Conservation (phyloP, 2,329 filamentous ascomycete species). For the Didymella arachidicola region DNA sequence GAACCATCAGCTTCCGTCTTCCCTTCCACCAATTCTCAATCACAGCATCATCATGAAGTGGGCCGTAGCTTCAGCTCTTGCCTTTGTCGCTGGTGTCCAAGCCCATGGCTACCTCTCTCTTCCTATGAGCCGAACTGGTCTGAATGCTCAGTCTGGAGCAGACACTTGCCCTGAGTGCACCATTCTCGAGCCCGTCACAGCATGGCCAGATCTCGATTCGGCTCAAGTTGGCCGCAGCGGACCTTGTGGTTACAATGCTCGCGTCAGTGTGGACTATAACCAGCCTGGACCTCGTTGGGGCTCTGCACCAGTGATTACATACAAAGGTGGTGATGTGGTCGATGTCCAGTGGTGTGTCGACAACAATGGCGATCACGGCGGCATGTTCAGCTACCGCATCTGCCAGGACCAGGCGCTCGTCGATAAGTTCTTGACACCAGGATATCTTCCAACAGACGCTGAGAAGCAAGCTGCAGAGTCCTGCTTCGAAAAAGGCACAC, state of each 20-base stretch:
- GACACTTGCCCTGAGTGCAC: slow-evolving; percentile 49
- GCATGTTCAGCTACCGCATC: slow-evolving; percentile 48
- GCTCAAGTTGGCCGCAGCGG: slow-evolving; percentile 43
- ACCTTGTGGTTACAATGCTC: slow-evolving; percentile 48
- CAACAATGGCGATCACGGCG: slow-evolving; percentile 46
- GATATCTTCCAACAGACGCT: slow-evolving; percentile 43
- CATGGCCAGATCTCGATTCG: slow-evolving; percentile 43
- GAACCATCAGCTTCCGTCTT: background rate
- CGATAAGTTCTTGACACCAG: slow-evolving; percentile 41
- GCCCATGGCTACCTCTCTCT: slow-evolving; percentile 45
- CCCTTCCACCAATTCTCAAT: background rate
- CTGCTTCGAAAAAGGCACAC: slow-evolving; percentile 39
- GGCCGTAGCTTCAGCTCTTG: slow-evolving; percentile 25
- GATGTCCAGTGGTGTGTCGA: slow-evolving; percentile 48
- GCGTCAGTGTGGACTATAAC: slow-evolving; percentile 46
- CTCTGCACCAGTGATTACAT: slow-evolving; percentile 39
- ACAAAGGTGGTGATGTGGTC: slow-evolving; percentile 40
- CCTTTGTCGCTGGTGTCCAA: slow-evolving; percentile 30
- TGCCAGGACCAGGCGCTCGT: slow-evolving; percentile 45
- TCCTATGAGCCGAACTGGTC: slow-evolving; percentile 46
- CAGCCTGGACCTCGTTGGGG: slow-evolving; percentile 45
- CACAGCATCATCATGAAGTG: slow-evolving; percentile 30
- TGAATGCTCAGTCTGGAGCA: slow-evolving; percentile 43
- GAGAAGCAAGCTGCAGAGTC: slow-evolving; percentile 47
- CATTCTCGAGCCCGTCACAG: slow-evolving; percentile 45